Conservation (phyloP, 805 yeast species). For the Kluyveromyces aestuarii region DNA sequence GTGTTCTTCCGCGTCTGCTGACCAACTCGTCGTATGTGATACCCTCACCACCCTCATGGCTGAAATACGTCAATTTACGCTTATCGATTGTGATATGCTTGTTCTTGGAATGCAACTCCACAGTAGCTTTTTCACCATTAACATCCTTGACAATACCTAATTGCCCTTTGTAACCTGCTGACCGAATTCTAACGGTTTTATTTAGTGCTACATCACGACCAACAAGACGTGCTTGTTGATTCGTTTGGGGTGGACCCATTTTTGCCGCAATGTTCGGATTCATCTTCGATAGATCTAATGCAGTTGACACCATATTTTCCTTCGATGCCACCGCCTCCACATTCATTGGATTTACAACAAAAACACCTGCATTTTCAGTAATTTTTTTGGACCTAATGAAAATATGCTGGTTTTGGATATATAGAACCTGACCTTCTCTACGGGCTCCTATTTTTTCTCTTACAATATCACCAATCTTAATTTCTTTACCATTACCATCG, state of each 20-base stretch:
- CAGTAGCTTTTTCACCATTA: constrained; percentile 83
- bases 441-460: constrained; percentile 75
- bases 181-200: constrained; percentile 77
- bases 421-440: constrained; percentile 81
- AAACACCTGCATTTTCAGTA: constrained; percentile 83
- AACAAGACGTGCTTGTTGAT: constrained; percentile 41
- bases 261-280: constrained; percentile 52
- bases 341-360: constrained; percentile 66
- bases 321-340: constrained; percentile 81
- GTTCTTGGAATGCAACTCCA: constrained; percentile 87
- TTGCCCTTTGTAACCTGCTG: constrained; percentile 90
- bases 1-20: constrained; percentile 37
- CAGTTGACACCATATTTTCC: constrained; percentile 44
- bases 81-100: constrained; percentile 82
- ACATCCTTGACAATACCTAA: constrained; percentile 91
- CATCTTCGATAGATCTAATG: constrained; percentile 71
- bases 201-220: constrained; percentile 80
- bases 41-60: constrained; percentile 54
- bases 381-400: constrained; percentile 76
- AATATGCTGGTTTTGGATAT: constrained; percentile 70
- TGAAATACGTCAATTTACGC: constrained; percentile 62
- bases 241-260: constrained; percentile 51
- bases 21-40: constrained; percentile 74
- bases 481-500: constrained; percentile 75
- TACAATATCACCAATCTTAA: constrained; percentile 88